phyloP scores from a whole-genome alignment of 2,329 filamentous ascomycete species.

The Huntiella bhutanensis region DNA sequence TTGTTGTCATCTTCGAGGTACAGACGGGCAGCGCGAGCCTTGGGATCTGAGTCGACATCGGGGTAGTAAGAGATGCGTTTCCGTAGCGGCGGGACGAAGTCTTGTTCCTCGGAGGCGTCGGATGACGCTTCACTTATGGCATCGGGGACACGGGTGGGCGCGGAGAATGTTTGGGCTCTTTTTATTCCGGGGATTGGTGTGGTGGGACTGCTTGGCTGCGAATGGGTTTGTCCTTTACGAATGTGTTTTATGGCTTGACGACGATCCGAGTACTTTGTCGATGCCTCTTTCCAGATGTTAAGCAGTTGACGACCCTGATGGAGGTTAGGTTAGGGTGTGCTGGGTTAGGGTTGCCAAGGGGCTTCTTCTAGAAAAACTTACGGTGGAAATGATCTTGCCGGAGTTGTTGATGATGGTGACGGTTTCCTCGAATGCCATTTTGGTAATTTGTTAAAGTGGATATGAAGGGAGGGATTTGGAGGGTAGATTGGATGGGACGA shows the following conservation, averaged over 20 bases:
- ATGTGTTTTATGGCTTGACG: conserved; percentile 65
- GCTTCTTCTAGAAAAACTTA: conserved; percentile 25
- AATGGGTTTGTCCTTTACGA: conserved; percentile 34
- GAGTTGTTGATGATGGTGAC: conserved; percentile 82
- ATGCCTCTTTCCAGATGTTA: conserved; percentile 81
- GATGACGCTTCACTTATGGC: conserved; percentile 11
- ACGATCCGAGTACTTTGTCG: conserved; percentile 69
- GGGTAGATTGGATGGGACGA: background rate
- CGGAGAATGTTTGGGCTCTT: conserved; percentile 14
- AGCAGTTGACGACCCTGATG: conserved; percentile 71
- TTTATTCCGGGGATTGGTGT: conserved; percentile 10
- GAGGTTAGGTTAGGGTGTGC: conserved; percentile 1
- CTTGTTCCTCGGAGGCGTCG: conserved; percentile 10
- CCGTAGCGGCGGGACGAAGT: conserved; percentile 12
- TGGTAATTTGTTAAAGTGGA: background rate
- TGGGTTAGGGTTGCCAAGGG: background rate
- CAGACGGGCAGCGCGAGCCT: conserved; percentile 7
- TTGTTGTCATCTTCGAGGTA: conserved; percentile 21
- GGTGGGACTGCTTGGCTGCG: conserved; percentile 13
- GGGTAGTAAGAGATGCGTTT: conserved; percentile 13
- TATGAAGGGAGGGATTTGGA: background rate
- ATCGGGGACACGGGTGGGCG: conserved; percentile 9
- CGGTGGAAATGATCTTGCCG: conserved; percentile 77
- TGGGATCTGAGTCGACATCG: conserved; percentile 16
- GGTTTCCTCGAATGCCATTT: conserved; percentile 41